Percentiles rank a stretch among this genome's conserved stretches.
phyloP scores from a whole-genome alignment of 768 basidiomycete species.

The Mycena galericulata region DNA sequence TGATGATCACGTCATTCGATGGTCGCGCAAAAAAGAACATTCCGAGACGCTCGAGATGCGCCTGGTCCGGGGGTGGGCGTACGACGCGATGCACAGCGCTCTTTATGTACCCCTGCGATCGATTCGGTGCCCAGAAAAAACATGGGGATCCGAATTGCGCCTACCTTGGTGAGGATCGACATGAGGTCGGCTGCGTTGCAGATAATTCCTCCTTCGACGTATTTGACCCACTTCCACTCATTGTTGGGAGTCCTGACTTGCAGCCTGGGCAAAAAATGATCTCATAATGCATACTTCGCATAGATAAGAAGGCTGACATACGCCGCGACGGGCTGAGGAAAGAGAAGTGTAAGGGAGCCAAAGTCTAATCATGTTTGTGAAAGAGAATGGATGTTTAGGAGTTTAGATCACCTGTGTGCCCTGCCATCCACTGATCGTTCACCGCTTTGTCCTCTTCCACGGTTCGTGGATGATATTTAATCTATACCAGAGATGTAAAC shows the following conservation, averaged over 20 bases:
- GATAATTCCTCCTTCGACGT: slow-evolving; percentile 46
- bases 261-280: slow-evolving; percentile 34
- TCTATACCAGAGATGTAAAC: slow-evolving; percentile 28
- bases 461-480: slow-evolving; percentile 51
- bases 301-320: slow-evolving; percentile 5
- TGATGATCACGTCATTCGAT: slow-evolving; percentile 52
- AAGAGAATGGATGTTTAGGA: neutral
- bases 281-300: neutral
- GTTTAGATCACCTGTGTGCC: slow-evolving; percentile 54
- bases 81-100: slow-evolving; percentile 62
- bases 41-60: slow-evolving; percentile 53
- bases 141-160: neutral
- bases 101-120: slow-evolving; percentile 55
- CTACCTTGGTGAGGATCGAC: slow-evolving; percentile 53
- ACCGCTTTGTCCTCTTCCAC: slow-evolving; percentile 54
- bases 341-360: slow-evolving; percentile 51
- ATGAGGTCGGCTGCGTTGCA: slow-evolving; percentile 53
- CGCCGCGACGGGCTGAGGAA: slow-evolving; percentile 50
- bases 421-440: slow-evolving; percentile 58
- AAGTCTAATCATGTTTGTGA: neutral
- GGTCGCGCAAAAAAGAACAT: slow-evolving; percentile 60
- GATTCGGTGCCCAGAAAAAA: neutral
- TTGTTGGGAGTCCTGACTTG: slow-evolving; percentile 49
- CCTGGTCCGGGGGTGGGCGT: slow-evolving; percentile 61
- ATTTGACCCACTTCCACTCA: slow-evolving; percentile 51